Evolutionary conservation across 2,329 filamentous ascomycete genomes (phyloP).

Genomic region (Pezicula neosporulosa): DNA sequence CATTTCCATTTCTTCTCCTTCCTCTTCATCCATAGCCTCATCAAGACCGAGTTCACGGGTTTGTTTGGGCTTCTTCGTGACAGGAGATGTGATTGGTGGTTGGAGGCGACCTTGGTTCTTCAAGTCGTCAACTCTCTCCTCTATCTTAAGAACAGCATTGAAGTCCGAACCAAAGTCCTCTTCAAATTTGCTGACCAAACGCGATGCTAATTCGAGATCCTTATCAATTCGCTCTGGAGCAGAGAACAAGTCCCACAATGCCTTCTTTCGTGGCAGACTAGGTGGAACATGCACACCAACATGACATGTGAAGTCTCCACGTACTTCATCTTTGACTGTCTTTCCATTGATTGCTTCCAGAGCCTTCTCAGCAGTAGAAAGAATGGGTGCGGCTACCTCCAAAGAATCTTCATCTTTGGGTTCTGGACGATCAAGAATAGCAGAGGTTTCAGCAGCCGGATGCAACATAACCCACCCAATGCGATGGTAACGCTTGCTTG

Average conservation of each 20-base stretch:
- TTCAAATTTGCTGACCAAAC: constrained; percentile 82
- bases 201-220: constrained; percentile 78
- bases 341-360: constrained; percentile 96
- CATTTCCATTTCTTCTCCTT: constrained; percentile 70
- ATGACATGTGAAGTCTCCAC: constrained; percentile 95
- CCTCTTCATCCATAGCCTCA: constrained; percentile 57
- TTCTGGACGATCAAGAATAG: constrained; percentile 68
- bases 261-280: constrained; percentile 83
- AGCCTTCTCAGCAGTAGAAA: constrained; percentile 75
- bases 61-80: constrained; percentile 60
- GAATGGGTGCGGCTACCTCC: constrained; percentile 35
- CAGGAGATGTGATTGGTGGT: constrained; percentile 51
- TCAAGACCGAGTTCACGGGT: constrained; percentile 57
- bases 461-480: constrained; percentile 99
- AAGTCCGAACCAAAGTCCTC: constrained; percentile 74
- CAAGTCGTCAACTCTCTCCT: constrained; percentile 81
- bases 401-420: constrained; percentile 56
- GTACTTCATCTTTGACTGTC: constrained; percentile 89
- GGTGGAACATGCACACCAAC: constrained; percentile 94
- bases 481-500: constrained; percentile 92
- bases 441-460: constrained; percentile 64
- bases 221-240: constrained; percentile 90
- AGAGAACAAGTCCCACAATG: constrained; percentile 94
- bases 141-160: constrained; percentile 76
- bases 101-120: constrained; percentile 74